Evolutionary conservation across 139 green algal species (phyloP).

Genomic region (Picochlorum sp.): DNA sequence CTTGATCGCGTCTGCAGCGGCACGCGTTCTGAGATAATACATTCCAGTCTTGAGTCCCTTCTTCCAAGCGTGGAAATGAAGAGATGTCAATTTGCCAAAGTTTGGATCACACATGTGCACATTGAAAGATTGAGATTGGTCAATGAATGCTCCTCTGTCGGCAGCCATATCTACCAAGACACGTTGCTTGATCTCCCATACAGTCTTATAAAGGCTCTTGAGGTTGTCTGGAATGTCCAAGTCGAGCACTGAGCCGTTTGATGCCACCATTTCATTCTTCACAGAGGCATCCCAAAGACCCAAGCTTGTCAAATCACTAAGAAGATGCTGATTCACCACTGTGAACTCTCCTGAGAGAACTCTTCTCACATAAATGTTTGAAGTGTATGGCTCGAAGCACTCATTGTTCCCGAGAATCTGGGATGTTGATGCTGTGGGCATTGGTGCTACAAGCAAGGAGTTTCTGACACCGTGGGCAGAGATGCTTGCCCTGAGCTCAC

Average conservation of each 20-base stretch:
- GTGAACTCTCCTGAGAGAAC: conserved; percentile 93
- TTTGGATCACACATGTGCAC: conserved; percentile 98
- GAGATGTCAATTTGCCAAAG: conserved; percentile 97
- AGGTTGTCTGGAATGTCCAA: conserved; percentile 81
- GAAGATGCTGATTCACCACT: conserved; percentile 97
- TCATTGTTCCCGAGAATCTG: conserved; percentile 96
- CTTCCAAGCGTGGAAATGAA: conserved; percentile 98
- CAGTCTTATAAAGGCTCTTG: conserved; percentile 97
- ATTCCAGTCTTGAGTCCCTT: conserved; percentile 83
- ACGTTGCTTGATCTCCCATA: conserved; percentile 99
- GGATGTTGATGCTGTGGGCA: conserved; percentile 93
- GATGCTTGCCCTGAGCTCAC: conserved; percentile 62
- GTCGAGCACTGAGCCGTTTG: conserved; percentile 64
- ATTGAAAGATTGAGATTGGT: conserved; percentile 97
- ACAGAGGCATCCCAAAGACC: conserved; percentile 81
- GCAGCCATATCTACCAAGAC: conserved; percentile 97
- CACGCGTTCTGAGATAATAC: conserved; percentile 94
- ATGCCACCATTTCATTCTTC: conserved; percentile 93
- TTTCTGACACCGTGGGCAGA: conserved; percentile 85
- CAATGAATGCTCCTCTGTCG: conserved; percentile 95
- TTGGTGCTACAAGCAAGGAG: conserved; percentile 93
- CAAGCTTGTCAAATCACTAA: conserved; percentile 82
- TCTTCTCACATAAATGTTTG: conserved; percentile 97
- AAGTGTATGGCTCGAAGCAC: conserved; percentile 98
- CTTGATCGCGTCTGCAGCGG: conserved; percentile 97